Evolutionary conservation across 441 rosid genomes (phyloP).

Genomic region (Mallotus japonicus): DNA sequence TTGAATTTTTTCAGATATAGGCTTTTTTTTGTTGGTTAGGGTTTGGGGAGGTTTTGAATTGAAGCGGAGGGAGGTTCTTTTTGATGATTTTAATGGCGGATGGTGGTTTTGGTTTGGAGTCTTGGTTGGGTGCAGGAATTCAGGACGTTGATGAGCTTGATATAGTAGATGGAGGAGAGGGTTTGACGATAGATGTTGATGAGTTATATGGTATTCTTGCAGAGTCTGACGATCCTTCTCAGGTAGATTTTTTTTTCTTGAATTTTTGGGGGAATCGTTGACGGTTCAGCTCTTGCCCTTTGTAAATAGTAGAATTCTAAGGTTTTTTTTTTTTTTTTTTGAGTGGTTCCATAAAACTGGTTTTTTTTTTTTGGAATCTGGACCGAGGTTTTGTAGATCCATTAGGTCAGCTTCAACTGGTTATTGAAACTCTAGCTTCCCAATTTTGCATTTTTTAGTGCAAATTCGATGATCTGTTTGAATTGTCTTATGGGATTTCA

Average conservation of each 20-base stretch:
- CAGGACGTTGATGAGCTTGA: constrained; percentile 26
- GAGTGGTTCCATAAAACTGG: too few species aligned
- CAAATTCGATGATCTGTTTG: too few species aligned
- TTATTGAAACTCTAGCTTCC: too few species aligned
- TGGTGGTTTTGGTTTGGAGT: constrained; percentile 30
- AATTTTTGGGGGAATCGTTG: too few species aligned
- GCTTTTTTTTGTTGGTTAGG: constrained; percentile 17
- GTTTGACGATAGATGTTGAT: constrained; percentile 47
- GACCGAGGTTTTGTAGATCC: not conserved
- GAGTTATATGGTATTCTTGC: constrained; percentile 41
- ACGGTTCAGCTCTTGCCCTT: not conserved
- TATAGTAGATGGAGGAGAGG: constrained; percentile 36
- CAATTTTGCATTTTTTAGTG: too few species aligned
- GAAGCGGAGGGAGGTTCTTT: not conserved
- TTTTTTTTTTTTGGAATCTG: not conserved
- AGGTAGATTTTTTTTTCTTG: constrained; percentile 35
- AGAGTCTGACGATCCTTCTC: constrained; percentile 39
- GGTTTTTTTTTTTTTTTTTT: too few species aligned
- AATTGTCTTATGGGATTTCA: too few species aligned
- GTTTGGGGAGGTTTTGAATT: constrained; percentile 9
- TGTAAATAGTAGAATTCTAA: not conserved
- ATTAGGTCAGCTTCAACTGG: not conserved
- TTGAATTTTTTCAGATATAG: constrained; percentile 13
- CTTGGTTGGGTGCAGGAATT: constrained; percentile 17
- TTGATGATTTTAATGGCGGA: constrained; percentile 43